Percentiles rank a stretch among this genome's conserved stretches.
Conservation (phyloP, 129 eudicot species). For the Flaveria trinervia region DNA sequence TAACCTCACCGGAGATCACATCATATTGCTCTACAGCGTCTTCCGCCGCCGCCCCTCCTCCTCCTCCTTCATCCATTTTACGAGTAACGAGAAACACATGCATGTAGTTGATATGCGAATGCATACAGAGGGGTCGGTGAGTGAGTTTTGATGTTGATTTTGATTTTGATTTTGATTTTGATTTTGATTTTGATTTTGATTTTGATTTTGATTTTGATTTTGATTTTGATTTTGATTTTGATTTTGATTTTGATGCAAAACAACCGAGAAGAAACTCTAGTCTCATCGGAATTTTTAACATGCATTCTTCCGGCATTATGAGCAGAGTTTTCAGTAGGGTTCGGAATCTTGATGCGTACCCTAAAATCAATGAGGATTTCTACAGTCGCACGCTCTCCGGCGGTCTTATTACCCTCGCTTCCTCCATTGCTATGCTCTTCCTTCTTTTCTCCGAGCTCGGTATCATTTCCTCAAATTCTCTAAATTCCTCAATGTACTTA, state of each 20-base stretch:
- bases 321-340: constrained; percentile 54
- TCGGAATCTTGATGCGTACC: constrained; percentile 76
- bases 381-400: constrained; percentile 80
- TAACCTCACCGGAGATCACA: constrained; percentile 26
- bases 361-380: constrained; percentile 87
- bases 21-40: constrained; percentile 4
- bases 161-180: too few species aligned
- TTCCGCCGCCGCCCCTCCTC: constrained; percentile 22
- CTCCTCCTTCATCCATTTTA: too few species aligned
- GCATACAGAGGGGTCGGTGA: too few species aligned
- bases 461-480: constrained; percentile 17
- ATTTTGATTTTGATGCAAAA: constrained; percentile 8
- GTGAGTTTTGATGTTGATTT: neutral
- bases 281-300: constrained; percentile 15
- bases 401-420: constrained; percentile 67
- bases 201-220: too few species aligned
- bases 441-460: constrained; percentile 79
- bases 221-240: too few species aligned
- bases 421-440: constrained; percentile 61
- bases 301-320: constrained; percentile 39
- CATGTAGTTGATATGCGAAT: neutral
- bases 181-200: too few species aligned
- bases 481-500: neutral
- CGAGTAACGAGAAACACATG: neutral
- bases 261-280: neutral